Evolutionary conservation across 352 stramenopile species (phyloP), one percentile per base, ranked within the genome.

Genomic region (Phytophthora podocarpi): DNA sequence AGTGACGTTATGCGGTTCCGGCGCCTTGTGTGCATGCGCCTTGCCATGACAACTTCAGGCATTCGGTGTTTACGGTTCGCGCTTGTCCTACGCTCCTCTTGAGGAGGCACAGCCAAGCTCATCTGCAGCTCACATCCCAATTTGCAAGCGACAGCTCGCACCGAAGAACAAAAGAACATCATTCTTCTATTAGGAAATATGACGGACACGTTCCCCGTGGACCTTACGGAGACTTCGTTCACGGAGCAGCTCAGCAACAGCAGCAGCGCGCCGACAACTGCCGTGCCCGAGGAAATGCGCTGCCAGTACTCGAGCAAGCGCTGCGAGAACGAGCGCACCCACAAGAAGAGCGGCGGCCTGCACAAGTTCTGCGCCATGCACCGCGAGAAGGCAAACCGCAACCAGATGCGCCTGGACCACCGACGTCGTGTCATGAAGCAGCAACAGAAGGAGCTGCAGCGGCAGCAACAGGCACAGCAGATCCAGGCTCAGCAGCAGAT

Each of bases 361-460:
- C 82, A 92, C 70, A 85, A 83, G 52, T 84, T 89, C 39, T 92
- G 82, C 50, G 75, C 85, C 40, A 77, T 83, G 61, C 82, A 92
- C 60, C 82, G 82, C 3, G 65, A 78, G 37, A 83, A 87, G 58
- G 82, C 82, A 20, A 92, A 92, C 66, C 77, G 77, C 23, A 89
- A 90, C 54, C 83, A 92, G 54, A 89, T 87, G 65, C 74, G 80
- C 2, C 64, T 88, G 20, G 80, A 90, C 50, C 78, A 84, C 45
- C 71, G 78, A 10, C 76, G 80, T 2, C 76, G 80, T 18, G 73
- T 85, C 18, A 28, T 75, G 41, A 85, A 85, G 56, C 72, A 81
- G 54, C 70, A 82, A 41, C 65, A 80, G 42, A 77, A 83, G 54
- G 66, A 74, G 21, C 45, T 69, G 0, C 55, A 72, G 46, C 70